Evolutionary conservation across 2,329 filamentous ascomycete genomes (phyloP).

Genomic region (Bipolaris gigantea): DNA sequence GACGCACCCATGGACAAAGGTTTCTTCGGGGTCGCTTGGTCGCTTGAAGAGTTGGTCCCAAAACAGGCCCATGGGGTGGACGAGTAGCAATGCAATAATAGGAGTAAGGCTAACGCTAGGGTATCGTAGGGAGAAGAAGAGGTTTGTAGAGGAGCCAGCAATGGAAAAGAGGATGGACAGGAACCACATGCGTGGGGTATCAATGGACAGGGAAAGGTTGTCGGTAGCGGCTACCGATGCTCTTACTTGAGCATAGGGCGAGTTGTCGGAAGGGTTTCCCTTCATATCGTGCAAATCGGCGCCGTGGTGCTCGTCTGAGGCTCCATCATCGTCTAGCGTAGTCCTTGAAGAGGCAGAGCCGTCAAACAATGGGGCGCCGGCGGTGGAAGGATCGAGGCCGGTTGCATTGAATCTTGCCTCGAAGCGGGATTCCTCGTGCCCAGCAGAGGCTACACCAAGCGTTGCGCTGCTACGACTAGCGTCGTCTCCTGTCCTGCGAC

Average conservation of each 20-base stretch:
- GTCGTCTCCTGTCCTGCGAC: conserved; percentile 33
- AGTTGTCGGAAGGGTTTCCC: conserved; percentile 65
- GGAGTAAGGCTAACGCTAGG: conserved; percentile 88
- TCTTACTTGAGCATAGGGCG: conserved; percentile 76
- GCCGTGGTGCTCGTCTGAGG: conserved; percentile 41
- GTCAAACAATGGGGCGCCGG: conserved; percentile 28
- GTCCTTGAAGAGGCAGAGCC: conserved; percentile 35
- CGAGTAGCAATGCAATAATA: conserved; percentile 81
- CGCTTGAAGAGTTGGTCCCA: conserved; percentile 76
- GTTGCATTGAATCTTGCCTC: conserved; percentile 41
- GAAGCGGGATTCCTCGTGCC: conserved; percentile 33
- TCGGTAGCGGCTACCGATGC: conserved; percentile 78
- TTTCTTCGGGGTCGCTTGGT: conserved; percentile 56
- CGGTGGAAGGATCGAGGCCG: conserved; percentile 26
- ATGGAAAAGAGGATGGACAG: conserved; percentile 79
- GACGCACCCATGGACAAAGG: conserved; percentile 61
- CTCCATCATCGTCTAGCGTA: conserved; percentile 34
- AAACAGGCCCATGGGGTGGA: conserved; percentile 77
- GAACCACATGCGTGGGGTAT: conserved; percentile 85
- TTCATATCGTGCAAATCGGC: conserved; percentile 39
- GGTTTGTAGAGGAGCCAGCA: conserved; percentile 78
- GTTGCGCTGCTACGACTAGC: conserved; percentile 29
- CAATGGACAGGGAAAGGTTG: conserved; percentile 76
- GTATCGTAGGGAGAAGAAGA: conserved; percentile 89
- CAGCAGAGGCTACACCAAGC: conserved; percentile 29